Conservation (phyloP, 202 grass and related monocot species). For the Cymbopogon flexuosus region DNA sequence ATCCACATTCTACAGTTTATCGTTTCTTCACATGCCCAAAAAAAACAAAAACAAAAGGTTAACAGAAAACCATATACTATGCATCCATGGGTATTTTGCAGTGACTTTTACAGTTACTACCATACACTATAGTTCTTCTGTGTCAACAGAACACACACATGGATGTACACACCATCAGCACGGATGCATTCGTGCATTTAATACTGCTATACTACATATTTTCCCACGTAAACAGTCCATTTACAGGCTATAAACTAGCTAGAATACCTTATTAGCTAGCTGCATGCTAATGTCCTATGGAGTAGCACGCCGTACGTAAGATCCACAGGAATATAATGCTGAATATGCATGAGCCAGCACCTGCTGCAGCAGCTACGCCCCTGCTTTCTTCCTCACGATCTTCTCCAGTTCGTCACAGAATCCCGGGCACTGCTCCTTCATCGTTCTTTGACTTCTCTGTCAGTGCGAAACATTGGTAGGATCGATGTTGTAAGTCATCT, state of each 20-base stretch:
- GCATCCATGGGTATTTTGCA: neutral
- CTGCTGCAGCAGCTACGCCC: neutral
- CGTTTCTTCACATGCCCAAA: too few species aligned
- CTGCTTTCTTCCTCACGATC: constrained; percentile 24
- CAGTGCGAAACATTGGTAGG: neutral
- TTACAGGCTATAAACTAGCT: neutral
- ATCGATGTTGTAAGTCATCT: neutral
- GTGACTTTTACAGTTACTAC: neutral
- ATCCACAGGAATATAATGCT: neutral
- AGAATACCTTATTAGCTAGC: neutral
- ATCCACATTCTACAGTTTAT: too few species aligned
- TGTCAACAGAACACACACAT: neutral
- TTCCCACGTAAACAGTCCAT: neutral
- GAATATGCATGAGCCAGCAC: neutral
- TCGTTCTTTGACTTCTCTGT: constrained; percentile 37
- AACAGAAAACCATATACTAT: neutral
- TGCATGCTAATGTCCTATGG: neutral
- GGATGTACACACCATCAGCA: neutral
- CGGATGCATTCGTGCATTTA: neutral
- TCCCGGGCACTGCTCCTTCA: constrained; percentile 8
- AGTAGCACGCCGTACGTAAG: neutral
- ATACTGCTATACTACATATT: neutral
- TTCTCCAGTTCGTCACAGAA: constrained; percentile 42
- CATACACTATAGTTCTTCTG: neutral
- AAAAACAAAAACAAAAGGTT: too few species aligned